Base-by-base conservation (phyloP, 2,329 filamentous ascomycete genomes). In the Fusarium chlamydosporum region DNA sequence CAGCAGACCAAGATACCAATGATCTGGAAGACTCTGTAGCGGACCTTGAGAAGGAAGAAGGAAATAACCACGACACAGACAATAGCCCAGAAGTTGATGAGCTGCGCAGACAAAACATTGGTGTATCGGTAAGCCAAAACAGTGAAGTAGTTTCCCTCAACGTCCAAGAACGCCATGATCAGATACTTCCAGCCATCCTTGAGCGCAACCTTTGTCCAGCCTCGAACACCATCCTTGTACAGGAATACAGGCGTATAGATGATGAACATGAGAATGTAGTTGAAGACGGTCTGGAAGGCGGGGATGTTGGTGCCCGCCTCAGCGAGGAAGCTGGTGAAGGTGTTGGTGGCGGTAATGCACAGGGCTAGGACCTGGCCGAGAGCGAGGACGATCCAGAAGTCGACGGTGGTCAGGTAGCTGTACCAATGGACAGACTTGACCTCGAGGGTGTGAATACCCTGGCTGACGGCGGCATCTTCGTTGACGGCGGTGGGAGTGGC, bases 81-180 rank as follows among this genome's bases (percentile, higher is more conserved):
- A 72, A 99, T 98, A 73, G 94, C 92, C 95, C 95, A 98, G 83
- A 98, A 98, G 85, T 97, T 97, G 82, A 99, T 93, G 53, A 99
- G 87, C 84, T 98, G 94, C 16, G 94, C 94, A 20, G 92, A 96
- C 48, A 98, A 86, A 73, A 97, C 91, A 75, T 94, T 97, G 56
- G 95, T 97, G 84, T 96, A 89, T 62, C 91, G 87, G 83, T 98
- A 99, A 7, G 95, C 96, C 50, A 97, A 86, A 51, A 99, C 95
- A 75, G 94, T 94, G 78, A 98, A 98, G 84, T 97, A 99, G 82
- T 99, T 99, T 65, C 96, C 96, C 81, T 97, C 88, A 50, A 98
- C 95, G 77, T 99, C 96, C 72, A 96, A 87, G 80, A 98, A 97
- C 53, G 92, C 89, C 65, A 99, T 88, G 79, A 97, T 92, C 74